These are phyloP conservation scores for Penicillium sp. DNA, from an alignment of 2,329 filamentous ascomycete species.

Conservation along the genomic window DNA sequence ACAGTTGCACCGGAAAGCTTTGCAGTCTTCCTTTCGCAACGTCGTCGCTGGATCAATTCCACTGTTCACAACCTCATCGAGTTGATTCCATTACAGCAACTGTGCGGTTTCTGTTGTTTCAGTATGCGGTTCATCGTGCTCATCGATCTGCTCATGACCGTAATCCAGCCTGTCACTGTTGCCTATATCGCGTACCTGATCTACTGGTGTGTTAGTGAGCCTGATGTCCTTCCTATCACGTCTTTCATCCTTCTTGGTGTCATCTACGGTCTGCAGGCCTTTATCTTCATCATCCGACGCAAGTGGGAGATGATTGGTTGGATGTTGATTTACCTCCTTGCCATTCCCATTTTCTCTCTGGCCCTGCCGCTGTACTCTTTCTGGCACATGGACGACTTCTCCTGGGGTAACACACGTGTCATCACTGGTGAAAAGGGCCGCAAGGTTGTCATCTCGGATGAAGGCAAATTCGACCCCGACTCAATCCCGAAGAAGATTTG, in stretches of 20 bases:
- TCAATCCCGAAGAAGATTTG: slow-evolving; percentile 97
- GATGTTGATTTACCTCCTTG: slow-evolving; percentile 94
- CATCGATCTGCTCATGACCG: slow-evolving; percentile 82
- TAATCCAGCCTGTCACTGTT: slow-evolving; percentile 87
- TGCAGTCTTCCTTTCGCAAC: slow-evolving; percentile 92
- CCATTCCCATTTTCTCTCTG: slow-evolving; percentile 87
- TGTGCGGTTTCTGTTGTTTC: slow-evolving; percentile 99
- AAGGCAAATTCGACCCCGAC: slow-evolving; percentile 93
- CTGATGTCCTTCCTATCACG: slow-evolving; percentile 69
- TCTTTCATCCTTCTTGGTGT: slow-evolving; percentile 86
- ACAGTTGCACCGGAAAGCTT: slow-evolving; percentile 95
- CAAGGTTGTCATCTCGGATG: slow-evolving; percentile 89
- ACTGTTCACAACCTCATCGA: slow-evolving; percentile 97
- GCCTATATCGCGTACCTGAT: slow-evolving; percentile 89
- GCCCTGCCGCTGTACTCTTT: slow-evolving; percentile 89
- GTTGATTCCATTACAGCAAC: slow-evolving; percentile 84
- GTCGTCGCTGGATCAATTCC: slow-evolving; percentile 99
- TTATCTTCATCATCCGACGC: slow-evolving; percentile 92
- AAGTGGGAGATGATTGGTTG: slow-evolving; percentile 99
- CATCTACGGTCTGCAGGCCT: slow-evolving; percentile 94
- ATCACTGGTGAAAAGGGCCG: slow-evolving; percentile 91
- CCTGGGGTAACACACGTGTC: slow-evolving; percentile 97
- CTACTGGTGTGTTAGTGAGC: slow-evolving; percentile 61
- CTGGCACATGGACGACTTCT: slow-evolving; percentile 99
- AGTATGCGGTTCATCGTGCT: slow-evolving; percentile 99